Base-by-base conservation (phyloP, 768 basidiomycete genomes). In the Lentinus brumalis region DNA sequence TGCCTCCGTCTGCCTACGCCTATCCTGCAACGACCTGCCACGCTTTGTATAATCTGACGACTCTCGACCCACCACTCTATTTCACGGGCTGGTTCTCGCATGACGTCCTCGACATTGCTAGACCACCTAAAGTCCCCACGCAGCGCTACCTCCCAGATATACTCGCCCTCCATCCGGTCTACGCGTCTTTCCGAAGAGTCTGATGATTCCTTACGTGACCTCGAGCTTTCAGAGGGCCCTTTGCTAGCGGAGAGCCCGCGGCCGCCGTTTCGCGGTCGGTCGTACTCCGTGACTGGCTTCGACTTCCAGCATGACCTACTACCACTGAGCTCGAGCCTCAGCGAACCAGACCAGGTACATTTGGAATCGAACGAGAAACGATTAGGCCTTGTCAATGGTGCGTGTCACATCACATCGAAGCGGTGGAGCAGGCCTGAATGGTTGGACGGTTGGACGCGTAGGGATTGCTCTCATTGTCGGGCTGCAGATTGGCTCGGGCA, bases 401-500 rank as follows among this genome's bases (percentile, higher is more conserved):
- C 59, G 83, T 70, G 30, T 50, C n/a, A 1, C 53, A n/a, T 16
- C 2, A 26, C 5, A 16, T 11, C 56, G 4, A 5, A 49, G 14
- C 29, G 46, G 5, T 26, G 14, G n/a, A 35, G 1, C 21, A 15
- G 15, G 51, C n/a, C 18, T 41, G 26, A 39, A 38, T 45, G 46
- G 38, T 11, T 18, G n/a, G 26, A 30, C 32, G 54, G 35, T 26
- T 54, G 45, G 11, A 49, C 21, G 32, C 31, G 44, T 35, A 93
- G 94, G 91, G n/a, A 84, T 96, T 65, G 94, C 91, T 31, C 77
- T 97, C 45, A 83, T 95, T 63, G 86, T 91, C 16, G 93, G 94
- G 7, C 74, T 85, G 66, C 94, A 96, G 87, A 91, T 94, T 74
- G 94, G 94, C 15, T 96, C 94, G 16, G 94, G 94, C 38, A 97